These are phyloP conservation scores for Cryomyces antarcticus DNA, from an alignment of 495 filamentous ascomycete genomes.

Conservation along the genomic window DNA sequence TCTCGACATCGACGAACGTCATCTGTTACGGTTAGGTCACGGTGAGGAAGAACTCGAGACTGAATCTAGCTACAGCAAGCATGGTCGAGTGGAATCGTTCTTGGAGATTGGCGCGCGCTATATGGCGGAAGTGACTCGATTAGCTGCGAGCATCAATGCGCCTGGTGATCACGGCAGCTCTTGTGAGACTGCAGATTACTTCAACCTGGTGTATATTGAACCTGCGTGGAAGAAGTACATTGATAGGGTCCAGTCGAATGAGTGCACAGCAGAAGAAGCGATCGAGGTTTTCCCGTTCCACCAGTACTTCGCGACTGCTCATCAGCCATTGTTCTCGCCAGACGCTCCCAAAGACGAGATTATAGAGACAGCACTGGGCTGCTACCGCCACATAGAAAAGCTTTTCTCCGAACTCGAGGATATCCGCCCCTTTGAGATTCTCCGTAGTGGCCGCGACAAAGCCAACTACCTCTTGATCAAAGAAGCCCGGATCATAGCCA, in stretches of 20 bases:
- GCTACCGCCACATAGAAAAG: slow-evolving; percentile 75
- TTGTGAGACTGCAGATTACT: slow-evolving; percentile 93
- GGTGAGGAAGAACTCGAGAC: slow-evolving; percentile 87
- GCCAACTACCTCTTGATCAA: slow-evolving; percentile 90
- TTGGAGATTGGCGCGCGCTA: slow-evolving; percentile 68
- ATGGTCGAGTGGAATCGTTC: slow-evolving; percentile 88
- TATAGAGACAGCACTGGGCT: slow-evolving; percentile 63
- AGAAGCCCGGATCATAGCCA: slow-evolving; percentile 88
- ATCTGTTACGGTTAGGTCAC: slow-evolving; percentile 80
- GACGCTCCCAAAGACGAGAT: slow-evolving; percentile 41
- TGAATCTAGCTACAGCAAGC: slow-evolving; percentile 76
- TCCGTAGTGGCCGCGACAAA: slow-evolving; percentile 70
- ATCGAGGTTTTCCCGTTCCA: slow-evolving; percentile 76
- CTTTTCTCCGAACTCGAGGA: slow-evolving; percentile 88
- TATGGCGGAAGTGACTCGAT: slow-evolving; percentile 65
- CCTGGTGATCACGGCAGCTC: slow-evolving; percentile 83
- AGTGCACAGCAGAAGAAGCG: slow-evolving; percentile 37
- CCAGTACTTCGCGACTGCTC: slow-evolving; percentile 69
- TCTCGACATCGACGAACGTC: slow-evolving; percentile 86
- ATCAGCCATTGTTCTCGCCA: slow-evolving; percentile 61
- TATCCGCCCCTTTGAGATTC: slow-evolving; percentile 85
- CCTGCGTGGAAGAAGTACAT: slow-evolving; percentile 79
- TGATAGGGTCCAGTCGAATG: slow-evolving; percentile 26
- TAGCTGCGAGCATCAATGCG: slow-evolving; percentile 66
- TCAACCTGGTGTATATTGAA: slow-evolving; percentile 75